Conservation (phyloP, 352 stramenopile species). For the Halophytophthora polymorphica region DNA sequence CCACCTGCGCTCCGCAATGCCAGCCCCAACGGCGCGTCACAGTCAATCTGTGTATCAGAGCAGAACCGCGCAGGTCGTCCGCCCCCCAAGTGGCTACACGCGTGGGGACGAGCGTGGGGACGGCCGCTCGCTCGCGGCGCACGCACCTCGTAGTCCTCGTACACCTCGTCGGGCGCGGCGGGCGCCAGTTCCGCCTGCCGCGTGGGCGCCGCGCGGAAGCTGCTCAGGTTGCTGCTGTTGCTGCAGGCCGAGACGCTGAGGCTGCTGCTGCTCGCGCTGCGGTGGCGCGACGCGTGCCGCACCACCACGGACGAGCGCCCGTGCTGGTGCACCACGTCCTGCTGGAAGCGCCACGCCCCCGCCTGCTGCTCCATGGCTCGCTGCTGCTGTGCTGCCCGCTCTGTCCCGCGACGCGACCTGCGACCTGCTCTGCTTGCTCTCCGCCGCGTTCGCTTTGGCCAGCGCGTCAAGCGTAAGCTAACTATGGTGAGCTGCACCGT, state of each 20-base stretch:
- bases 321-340: constrained; percentile 10
- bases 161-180: constrained; percentile 22
- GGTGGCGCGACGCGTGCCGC: constrained; percentile 12
- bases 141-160: constrained; percentile 35
- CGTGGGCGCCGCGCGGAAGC: constrained; percentile 9
- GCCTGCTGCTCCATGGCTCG: constrained; percentile 12
- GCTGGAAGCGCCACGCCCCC: constrained; percentile 11
- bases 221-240: constrained; percentile 25
- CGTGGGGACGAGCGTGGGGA: too few species aligned
- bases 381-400: neutral
- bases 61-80: too few species aligned
- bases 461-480: too few species aligned
- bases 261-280: constrained; percentile 27
- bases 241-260: constrained; percentile 37
- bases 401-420: too few species aligned
- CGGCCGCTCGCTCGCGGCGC: too few species aligned
- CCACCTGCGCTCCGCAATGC: too few species aligned
- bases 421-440: too few species aligned
- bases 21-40: too few species aligned
- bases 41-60: too few species aligned
- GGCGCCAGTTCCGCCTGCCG: constrained; percentile 14
- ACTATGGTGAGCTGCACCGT: too few species aligned
- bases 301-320: constrained; percentile 21
- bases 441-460: too few species aligned
- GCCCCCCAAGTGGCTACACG: too few species aligned